phyloP scores from a whole-genome alignment of 495 filamentous ascomycete species.

The Lepidopterella palustris region DNA sequence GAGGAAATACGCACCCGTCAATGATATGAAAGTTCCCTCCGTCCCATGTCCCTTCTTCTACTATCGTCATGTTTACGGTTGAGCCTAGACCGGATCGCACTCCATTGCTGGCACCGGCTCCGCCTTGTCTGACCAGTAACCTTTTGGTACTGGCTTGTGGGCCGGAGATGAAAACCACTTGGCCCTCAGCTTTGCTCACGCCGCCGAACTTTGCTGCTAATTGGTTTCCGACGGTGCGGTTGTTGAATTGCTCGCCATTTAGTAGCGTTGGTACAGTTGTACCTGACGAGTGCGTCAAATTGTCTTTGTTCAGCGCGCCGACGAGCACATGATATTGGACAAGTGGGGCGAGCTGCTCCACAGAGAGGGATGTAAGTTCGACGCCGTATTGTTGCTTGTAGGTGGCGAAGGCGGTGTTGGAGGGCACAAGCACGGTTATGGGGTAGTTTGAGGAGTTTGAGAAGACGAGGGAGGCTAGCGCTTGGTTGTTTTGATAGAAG shows the following conservation, averaged over 20 bases:
- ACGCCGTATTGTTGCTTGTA: slow-evolving; percentile 5
- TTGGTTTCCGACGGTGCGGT: slow-evolving; percentile 4
- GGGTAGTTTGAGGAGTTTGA: slow-evolving; percentile 10
- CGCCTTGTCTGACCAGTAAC: not conserved
- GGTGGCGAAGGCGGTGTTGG: slow-evolving; percentile 13
- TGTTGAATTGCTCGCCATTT: slow-evolving; percentile 5
- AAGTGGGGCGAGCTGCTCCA: slow-evolving; percentile 1
- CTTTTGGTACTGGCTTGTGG: not conserved
- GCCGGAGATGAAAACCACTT: slow-evolving; percentile 19
- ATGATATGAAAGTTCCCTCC: slow-evolving; percentile 16
- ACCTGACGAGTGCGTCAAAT: slow-evolving; percentile 6
- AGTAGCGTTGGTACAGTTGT: slow-evolving; percentile 12
- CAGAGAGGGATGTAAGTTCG: slow-evolving; percentile 2
- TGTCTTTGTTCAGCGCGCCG: not conserved
- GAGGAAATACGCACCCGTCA: not conserved
- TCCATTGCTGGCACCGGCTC: not conserved
- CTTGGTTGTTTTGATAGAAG: slow-evolving; percentile 15
- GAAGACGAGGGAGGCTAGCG: slow-evolving; percentile 11
- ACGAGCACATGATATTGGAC: slow-evolving; percentile 19
- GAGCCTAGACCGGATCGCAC: slow-evolving; percentile 13
- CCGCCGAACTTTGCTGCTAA: slow-evolving; percentile 10
- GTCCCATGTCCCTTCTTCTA: slow-evolving; percentile 5
- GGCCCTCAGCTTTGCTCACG: not conserved
- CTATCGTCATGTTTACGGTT: slow-evolving; percentile 7
- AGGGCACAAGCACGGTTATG: slow-evolving; percentile 15